Percentiles rank a stretch among this genome's conserved stretches.
phyloP scores from a whole-genome alignment of 768 basidiomycete genomes.

The Guyanaporus albipodus region DNA sequence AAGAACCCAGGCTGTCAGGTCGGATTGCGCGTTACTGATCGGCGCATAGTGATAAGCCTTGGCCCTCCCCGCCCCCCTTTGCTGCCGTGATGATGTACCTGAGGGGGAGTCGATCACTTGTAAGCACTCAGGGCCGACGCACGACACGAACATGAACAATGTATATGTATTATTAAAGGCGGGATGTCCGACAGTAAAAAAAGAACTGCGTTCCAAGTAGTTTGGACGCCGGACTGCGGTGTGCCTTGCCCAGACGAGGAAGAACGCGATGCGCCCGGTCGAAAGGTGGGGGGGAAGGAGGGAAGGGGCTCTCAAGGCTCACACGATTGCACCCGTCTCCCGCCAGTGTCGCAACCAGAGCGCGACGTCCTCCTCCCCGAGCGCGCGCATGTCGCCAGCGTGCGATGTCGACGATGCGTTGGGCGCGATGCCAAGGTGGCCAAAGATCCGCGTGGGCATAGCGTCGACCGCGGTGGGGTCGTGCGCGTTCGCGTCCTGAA shows the following conservation, averaged over 20 bases:
- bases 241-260: too few species aligned
- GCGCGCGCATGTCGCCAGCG: background rate
- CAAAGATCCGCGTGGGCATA: conserved; percentile 1
- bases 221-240: too few species aligned
- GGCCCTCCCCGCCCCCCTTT: too few species aligned
- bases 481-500: background rate
- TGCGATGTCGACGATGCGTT: conserved; percentile 9
- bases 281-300: too few species aligned
- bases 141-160: background rate
- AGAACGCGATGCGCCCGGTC: too few species aligned
- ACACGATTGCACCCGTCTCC: conserved; percentile 1
- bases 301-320: too few species aligned
- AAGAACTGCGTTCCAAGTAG: too few species aligned
- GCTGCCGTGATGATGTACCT: background rate
- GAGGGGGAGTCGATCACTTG: background rate
- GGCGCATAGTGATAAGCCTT: too few species aligned
- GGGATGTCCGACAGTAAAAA: too few species aligned
- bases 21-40: too few species aligned
- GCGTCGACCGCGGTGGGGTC: background rate
- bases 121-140: background rate
- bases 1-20: too few species aligned
- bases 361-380: conserved; percentile 4
- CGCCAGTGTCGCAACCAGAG: conserved; percentile 11
- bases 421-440: background rate
- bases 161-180: too few species aligned